A percentile compares a stretch with the other conserved stretches of the same genome.
phyloP scores from a whole-genome alignment of 106 monocot genomes.

The Amphibolis antarctica region DNA sequence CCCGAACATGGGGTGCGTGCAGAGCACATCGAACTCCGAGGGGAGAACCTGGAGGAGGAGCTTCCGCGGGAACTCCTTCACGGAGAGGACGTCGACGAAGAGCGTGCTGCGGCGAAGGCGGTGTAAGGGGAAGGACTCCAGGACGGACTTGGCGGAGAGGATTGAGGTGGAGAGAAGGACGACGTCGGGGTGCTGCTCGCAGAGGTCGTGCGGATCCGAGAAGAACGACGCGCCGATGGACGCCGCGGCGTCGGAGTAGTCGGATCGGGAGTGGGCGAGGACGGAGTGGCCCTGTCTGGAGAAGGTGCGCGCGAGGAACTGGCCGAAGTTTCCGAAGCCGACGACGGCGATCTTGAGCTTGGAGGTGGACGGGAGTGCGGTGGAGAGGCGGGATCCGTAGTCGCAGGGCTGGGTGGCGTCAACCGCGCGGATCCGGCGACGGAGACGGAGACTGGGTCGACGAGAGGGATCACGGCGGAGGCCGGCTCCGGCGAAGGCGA shows the following conservation, averaged over 20 bases:
- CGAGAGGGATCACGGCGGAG: not conserved
- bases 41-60: conserved; percentile 36
- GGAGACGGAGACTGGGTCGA: not conserved
- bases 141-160: conserved; percentile 30
- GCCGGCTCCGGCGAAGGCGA: not conserved
- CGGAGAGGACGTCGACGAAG: conserved; percentile 61
- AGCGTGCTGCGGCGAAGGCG: conserved; percentile 56
- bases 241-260: conserved; percentile 33
- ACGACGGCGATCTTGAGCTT: conserved; percentile 62
- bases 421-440: conserved; percentile 14
- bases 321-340: conserved; percentile 71
- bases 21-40: conserved; percentile 45
- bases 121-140: conserved; percentile 30
- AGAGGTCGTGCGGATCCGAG: conserved; percentile 51
- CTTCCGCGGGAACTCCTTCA: conserved; percentile 56
- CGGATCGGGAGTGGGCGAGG: conserved; percentile 59
- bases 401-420: conserved; percentile 57
- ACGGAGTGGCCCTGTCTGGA: conserved; percentile 43
- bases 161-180: conserved; percentile 47
- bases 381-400: conserved; percentile 21
- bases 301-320: conserved; percentile 45
- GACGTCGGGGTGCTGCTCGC: conserved; percentile 71
- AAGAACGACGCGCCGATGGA: conserved; percentile 38
- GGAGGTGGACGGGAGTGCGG: not conserved
- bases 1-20: conserved; percentile 83